Evolutionary conservation across 2,329 filamentous ascomycete species (phyloP), one percentile per base, ranked within the genome.

Genomic region (Biscogniauxia marginata): DNA sequence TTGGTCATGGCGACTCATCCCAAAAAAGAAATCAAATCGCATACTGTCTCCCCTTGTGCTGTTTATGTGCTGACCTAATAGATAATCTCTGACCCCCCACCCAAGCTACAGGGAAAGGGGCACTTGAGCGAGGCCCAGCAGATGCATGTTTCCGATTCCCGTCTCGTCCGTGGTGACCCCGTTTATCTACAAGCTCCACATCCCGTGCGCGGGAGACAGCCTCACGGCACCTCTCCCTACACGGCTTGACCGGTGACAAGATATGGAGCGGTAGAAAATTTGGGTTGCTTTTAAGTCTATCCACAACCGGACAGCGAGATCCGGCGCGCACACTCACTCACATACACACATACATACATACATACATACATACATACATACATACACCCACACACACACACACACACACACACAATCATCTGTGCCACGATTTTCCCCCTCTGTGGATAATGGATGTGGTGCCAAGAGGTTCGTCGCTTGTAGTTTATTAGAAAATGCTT

Each of bases 91-190:
- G 22, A 23, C 24, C n/a, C 18, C 24, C 24, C 34, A 34, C 50
- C 44, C 49, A 24, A 21, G 8, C n/a, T 46, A 30, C 43, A 46
- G 50, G 44, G 50, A 30, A 52, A 25, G 19, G 24, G 44, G 50
- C 13, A 13, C 23, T 25, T 21, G 21, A 30, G 21, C 18, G 22
- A 30, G 23, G 18, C 50, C 34, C 43, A 52, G 49, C 18, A 43
- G 49, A 52, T 46, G 50, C 23, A 52, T n/a, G 50, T 52, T 47
- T 46, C 43, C 43, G 50, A 34, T 52, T 52, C 23, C 34, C 50
- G 43, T 52, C 50, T 24, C 46, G 50, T 46, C 30, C 22, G 50
- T 34, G 24, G 25, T 49, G 48, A 30, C 23, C 48, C 48, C 23
- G 30, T 39, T 39, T 49, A 13, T 25, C 43, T 44, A 22, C 49